Evolutionary conservation across 768 basidiomycete species (phyloP), one percentile per base, ranked within the genome.

Genomic region (Mycena rebaudengoi): DNA sequence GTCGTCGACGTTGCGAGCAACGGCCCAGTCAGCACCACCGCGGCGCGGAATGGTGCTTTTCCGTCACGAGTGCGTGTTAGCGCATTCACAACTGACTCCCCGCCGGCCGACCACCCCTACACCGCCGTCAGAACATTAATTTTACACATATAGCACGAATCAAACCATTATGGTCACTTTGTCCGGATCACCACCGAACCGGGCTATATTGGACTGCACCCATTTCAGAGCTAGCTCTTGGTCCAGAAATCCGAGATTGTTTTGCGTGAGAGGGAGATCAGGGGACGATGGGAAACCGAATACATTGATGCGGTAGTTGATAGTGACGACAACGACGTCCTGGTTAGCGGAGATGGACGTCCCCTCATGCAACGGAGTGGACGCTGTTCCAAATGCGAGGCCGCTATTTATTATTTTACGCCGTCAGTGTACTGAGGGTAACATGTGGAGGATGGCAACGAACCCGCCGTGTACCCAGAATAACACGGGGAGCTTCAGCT

Each of bases 191-290:
- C 84, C 85, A 2, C 85, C 84, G 61, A 85, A 86, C 1, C 74
- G 70, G 26, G 66, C 72, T 48, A 85, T 82, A 64, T 86, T 80
- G 49, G 76, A 69, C 58, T 83, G 80, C 1, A 85, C 78, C 84
- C 74, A 77, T 12, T 45, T 32, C 13, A 76, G 51, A 7, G 73
- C 76, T 14, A 69, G 49, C 21, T 71, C 55, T 50, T 62, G 61
- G 40, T 62, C 61, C n/a, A 62, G 45, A 30, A 62, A 41, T 7
- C 61, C 61, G 18, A 62, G 61, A 7, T 62, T 62, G 16, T 62
- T 62, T 26, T 55, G 33, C 23, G 61, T 7, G 23, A 62, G 32
- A 0, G 61, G 61, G 6, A 62, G 28, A 26, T 62, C 61, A 16
- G 13, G 12, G 5, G 61, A 55, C 1, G 20, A 30, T 16, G 61